These are phyloP conservation scores for Pseudocercospora vitis DNA, from an alignment of 2,329 filamentous ascomycete species.

Conservation along the genomic window DNA sequence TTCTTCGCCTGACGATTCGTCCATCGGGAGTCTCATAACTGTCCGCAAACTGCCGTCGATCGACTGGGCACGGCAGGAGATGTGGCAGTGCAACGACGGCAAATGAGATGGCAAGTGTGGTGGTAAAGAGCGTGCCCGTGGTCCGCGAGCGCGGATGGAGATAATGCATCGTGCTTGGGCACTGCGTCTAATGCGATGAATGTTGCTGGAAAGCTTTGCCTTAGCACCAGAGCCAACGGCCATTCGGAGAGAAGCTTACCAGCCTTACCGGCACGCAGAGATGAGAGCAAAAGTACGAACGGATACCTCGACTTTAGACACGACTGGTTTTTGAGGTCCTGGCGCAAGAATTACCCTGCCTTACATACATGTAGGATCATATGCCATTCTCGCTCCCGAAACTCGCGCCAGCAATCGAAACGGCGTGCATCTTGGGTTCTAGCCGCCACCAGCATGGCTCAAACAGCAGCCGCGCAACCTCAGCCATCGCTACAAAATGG, in stretches of 20 bases:
- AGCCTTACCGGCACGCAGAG: no score
- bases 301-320: no score
- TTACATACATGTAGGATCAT: no score
- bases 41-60: slow-evolving; percentile 73
- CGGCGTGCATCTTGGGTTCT: no score
- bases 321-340: no score
- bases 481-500: slow-evolving; percentile 3
- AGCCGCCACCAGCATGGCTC: slow-evolving; percentile 19
- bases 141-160: slow-evolving; percentile 91
- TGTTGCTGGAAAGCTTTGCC: neutral
- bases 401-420: no score
- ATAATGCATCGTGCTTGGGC: slow-evolving; percentile 43
- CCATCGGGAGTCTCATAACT: slow-evolving; percentile 41
- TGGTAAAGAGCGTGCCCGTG: slow-evolving; percentile 91
- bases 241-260: no score
- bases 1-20: slow-evolving; percentile 45
- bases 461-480: slow-evolving; percentile 11
- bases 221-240: no score
- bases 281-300: no score
- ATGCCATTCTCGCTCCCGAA: neutral
- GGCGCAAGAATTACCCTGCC: no score
- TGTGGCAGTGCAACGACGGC: slow-evolving; percentile 90
- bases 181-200: neutral
- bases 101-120: slow-evolving; percentile 86
- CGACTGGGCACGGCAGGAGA: slow-evolving; percentile 82